Evolutionary conservation across 257 asterid species (phyloP), one percentile per base, ranked within the genome.

Genomic region (Rubia yunnanensis): DNA sequence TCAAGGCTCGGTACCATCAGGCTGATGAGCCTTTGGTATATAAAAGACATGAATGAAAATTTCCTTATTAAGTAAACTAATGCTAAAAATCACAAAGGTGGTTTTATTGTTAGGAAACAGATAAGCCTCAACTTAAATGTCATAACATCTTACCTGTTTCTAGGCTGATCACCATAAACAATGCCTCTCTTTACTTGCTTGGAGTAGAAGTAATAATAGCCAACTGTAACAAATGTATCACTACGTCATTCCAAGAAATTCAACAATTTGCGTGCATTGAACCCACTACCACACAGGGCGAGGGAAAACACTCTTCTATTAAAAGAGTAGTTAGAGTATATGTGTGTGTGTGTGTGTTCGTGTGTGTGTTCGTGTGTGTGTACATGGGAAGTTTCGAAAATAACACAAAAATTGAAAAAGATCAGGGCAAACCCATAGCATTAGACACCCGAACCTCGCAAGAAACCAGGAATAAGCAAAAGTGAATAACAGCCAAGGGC

Each of bases 401-500:
- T 4, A 58, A 53, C 2, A 26, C 17, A 5, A 15, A 11, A 53
- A 52, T 23, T 24, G 8, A 17, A 27, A 57, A 56, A 57, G 6
- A 57, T 57, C 39, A 10, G 26, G 11, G 35, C 7, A 5, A 31
- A 54, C 35, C 32, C 58, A 36, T 30, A 38, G 60, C 38, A 48
- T 27, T 11, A 28, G 49, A 41, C 10, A n/a, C 36, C 34, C 84
- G 65, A 77, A 94, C 99, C 96, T 90, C 86, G 99, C 75, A 94
- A 14, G 76, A 94, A 86, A 59, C 99, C 99, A 48, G 99, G 99
- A 55, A 86, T 65, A 67, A 94, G 88, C 48, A 94, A 83, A 74
- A 86, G 23, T 13, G 96, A 71, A 73, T 94, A 94, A 76, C 86
- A 94, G 64, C 97, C 95, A 62, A 94, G 97, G 68, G 96, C 95